Conservation (phyloP, 306 rosid genomes). For the Ammopiptanthus mongolicus region DNA sequence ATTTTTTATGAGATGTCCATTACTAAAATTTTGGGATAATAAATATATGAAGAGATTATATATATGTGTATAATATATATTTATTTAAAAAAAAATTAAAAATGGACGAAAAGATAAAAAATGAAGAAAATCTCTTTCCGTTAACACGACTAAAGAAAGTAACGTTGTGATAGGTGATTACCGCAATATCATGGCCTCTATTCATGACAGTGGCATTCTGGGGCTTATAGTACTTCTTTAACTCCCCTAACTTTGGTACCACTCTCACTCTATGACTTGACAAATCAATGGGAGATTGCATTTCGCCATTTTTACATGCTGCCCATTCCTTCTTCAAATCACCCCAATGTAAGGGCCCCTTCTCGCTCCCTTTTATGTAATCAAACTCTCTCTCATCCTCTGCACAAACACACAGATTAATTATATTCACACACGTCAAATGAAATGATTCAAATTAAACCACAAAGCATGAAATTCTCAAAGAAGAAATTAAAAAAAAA, state of each 20-base stretch:
- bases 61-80: too few species aligned
- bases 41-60: too few species aligned
- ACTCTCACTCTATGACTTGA: conserved; percentile 30
- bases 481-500: neutral
- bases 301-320: conserved; percentile 43
- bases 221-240: conserved; percentile 33
- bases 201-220: conserved; percentile 48
- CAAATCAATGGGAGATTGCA: conserved; percentile 75
- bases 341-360: conserved; percentile 61
- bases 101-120: too few species aligned
- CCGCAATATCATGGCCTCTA: conserved; percentile 73
- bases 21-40: too few species aligned
- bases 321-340: conserved; percentile 54
- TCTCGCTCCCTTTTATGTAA: conserved; percentile 38
- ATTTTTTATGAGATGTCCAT: too few species aligned
- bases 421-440: neutral
- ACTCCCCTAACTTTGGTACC: conserved; percentile 29
- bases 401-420: conserved; percentile 20
- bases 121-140: too few species aligned
- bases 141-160: too few species aligned
- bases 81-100: too few species aligned
- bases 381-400: conserved; percentile 64
- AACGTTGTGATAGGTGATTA: conserved; percentile 12
- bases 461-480: neutral
- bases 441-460: neutral